Evolutionary conservation across 2,329 filamentous ascomycete species (phyloP).

Genomic region (Fusarium torulosum): DNA sequence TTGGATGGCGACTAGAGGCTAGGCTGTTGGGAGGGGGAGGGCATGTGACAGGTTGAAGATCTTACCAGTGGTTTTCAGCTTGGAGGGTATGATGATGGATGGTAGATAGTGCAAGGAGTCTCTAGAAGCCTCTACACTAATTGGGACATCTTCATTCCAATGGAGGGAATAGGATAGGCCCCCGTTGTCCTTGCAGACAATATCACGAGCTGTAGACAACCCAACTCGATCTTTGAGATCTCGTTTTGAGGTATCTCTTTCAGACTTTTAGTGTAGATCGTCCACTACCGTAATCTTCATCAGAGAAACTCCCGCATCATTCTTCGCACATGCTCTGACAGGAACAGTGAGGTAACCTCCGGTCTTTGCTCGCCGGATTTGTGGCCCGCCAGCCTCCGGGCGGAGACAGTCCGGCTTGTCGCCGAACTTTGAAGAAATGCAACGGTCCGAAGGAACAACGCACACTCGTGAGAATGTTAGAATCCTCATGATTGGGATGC

Average conservation of each 20-base stretch:
- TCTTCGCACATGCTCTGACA: too few species aligned
- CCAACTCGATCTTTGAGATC: too few species aligned
- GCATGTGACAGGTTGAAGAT: slow-evolving; percentile 5
- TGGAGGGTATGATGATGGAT: not conserved
- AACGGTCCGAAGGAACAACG: too few species aligned
- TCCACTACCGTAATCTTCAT: not conserved
- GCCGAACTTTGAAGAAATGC: too few species aligned
- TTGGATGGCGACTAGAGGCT: too few species aligned
- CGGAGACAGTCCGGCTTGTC: not conserved
- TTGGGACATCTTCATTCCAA: not conserved
- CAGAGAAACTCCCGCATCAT: too few species aligned
- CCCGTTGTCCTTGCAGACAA: too few species aligned
- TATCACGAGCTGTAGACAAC: too few species aligned
- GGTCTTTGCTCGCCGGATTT: not conserved
- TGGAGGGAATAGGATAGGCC: not conserved
- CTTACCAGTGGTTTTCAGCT: not conserved
- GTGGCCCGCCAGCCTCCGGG: not conserved
- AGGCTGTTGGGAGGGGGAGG: not conserved
- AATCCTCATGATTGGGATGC: too few species aligned
- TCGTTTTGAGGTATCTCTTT: not conserved
- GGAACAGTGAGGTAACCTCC: not conserved
- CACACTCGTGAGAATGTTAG: too few species aligned
- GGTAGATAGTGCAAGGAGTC: not conserved
- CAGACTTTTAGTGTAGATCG: accelerated
- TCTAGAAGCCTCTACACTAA: not conserved